Conservation (phyloP, 2,329 filamentous ascomycete genomes). For the Lachnellula hyalina region DNA sequence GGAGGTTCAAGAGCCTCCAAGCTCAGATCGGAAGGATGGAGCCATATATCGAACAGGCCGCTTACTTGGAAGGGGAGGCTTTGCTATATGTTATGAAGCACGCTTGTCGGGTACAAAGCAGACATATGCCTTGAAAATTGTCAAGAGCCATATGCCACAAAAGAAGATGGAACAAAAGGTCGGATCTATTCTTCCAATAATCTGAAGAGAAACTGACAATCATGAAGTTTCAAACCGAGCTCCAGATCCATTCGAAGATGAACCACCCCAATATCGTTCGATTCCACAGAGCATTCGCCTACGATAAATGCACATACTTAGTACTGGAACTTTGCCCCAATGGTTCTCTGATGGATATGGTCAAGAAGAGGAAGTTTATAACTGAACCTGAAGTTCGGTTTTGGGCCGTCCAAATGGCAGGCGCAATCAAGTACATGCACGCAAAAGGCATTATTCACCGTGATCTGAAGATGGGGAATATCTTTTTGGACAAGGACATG, state of each 20-base stretch:
- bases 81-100: constrained; percentile 75
- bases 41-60: constrained; percentile 69
- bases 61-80: constrained; percentile 74
- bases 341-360: constrained; percentile 95
- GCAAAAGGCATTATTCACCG: constrained; percentile 92
- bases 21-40: constrained; percentile 63
- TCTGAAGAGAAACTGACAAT: background rate
- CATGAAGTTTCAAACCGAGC: constrained; percentile 67
- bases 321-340: constrained; percentile 93
- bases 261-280: constrained; percentile 92
- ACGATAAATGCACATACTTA: constrained; percentile 83
- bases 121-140: constrained; percentile 73
- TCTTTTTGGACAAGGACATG: constrained; percentile 92
- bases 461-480: constrained; percentile 96
- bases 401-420: constrained; percentile 90
- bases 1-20: constrained; percentile 57
- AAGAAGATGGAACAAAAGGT: constrained; percentile 81
- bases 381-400: constrained; percentile 92
- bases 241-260: constrained; percentile 98
- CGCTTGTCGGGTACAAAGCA: constrained; percentile 61
- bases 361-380: constrained; percentile 83
- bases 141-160: constrained; percentile 73
- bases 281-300: constrained; percentile 91
- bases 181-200: constrained; percentile 15
- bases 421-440: constrained; percentile 97